Conservation (phyloP, 2,329 filamentous ascomycete species). For the Raffaelea arxii region DNA sequence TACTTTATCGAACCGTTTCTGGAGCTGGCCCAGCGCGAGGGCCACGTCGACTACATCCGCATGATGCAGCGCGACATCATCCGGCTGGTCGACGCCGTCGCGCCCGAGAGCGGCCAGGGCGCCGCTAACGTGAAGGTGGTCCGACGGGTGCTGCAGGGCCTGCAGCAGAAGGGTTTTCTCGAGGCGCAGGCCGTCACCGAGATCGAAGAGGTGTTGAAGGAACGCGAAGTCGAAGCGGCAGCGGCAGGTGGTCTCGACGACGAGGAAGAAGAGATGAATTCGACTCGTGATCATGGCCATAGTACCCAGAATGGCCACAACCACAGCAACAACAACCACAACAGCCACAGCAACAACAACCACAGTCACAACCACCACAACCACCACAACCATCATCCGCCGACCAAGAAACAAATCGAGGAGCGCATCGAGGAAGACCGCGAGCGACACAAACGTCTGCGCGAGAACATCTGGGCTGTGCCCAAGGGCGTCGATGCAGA, state of each 20-base stretch:
- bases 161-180: constrained; percentile 63
- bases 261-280: neutral
- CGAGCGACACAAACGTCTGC: constrained; percentile 81
- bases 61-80: constrained; percentile 96
- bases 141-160: constrained; percentile 61
- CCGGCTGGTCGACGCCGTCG: constrained; percentile 83
- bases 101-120: constrained; percentile 75
- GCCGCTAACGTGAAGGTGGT: constrained; percentile 92
- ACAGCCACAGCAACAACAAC: neutral
- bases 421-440: constrained; percentile 95
- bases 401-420: constrained; percentile 72
- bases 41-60: constrained; percentile 70
- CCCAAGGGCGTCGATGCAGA: constrained; percentile 57
- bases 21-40: constrained; percentile 69
- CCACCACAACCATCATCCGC: constrained; percentile 27
- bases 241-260: constrained; percentile 10
- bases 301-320: neutral
- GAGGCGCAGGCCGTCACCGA: constrained; percentile 65
- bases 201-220: constrained; percentile 74
- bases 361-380: neutral
- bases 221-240: constrained; percentile 54
- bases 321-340: neutral
- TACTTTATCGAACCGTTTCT: constrained; percentile 96
- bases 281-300: neutral
- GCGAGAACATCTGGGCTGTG: constrained; percentile 91